These are phyloP conservation scores for Xanthoparmelia taractica DNA, from an alignment of 495 filamentous ascomycete genomes.

Conservation along the genomic window DNA sequence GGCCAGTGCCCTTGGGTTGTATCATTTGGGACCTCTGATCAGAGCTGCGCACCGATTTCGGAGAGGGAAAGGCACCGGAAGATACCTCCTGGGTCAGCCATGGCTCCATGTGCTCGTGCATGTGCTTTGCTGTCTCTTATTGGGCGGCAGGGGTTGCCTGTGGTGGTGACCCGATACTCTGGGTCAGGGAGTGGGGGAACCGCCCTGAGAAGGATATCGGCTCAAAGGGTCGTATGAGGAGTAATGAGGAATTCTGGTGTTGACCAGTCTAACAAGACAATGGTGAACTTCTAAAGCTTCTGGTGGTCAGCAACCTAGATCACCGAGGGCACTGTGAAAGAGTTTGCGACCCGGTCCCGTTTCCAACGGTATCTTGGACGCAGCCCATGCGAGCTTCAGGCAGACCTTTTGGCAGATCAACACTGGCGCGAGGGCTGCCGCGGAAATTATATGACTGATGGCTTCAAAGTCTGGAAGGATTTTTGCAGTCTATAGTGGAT, in stretches of 20 bases:
- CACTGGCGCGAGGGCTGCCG: not conserved
- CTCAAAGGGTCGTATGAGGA: not conserved
- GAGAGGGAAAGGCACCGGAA: not conserved
- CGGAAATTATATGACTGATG: not conserved
- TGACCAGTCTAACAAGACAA: not conserved
- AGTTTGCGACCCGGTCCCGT: not conserved
- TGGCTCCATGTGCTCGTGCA: constrained; percentile 20
- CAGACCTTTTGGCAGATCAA: not conserved
- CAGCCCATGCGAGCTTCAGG: not conserved
- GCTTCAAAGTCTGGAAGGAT: constrained; percentile 1
- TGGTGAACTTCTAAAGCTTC: not conserved
- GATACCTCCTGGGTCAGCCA: constrained; percentile 5
- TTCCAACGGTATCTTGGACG: not conserved
- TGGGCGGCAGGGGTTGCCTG: constrained; percentile 1
- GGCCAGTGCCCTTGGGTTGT: constrained; percentile 30
- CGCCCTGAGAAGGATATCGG: not conserved
- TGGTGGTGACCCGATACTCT: constrained; percentile 7
- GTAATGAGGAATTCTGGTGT: not conserved
- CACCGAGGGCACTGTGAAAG: not conserved
- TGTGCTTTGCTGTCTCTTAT: constrained; percentile 5
- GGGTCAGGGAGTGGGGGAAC: not conserved
- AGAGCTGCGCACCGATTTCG: constrained; percentile 23
- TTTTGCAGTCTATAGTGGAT: not conserved
- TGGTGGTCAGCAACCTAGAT: not conserved
- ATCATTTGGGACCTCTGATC: constrained; percentile 31